Percentiles rank a stretch among this genome's conserved stretches.
Conservation (phyloP, 2,329 filamentous ascomycete species). For the Exutisphaerella laricina region DNA sequence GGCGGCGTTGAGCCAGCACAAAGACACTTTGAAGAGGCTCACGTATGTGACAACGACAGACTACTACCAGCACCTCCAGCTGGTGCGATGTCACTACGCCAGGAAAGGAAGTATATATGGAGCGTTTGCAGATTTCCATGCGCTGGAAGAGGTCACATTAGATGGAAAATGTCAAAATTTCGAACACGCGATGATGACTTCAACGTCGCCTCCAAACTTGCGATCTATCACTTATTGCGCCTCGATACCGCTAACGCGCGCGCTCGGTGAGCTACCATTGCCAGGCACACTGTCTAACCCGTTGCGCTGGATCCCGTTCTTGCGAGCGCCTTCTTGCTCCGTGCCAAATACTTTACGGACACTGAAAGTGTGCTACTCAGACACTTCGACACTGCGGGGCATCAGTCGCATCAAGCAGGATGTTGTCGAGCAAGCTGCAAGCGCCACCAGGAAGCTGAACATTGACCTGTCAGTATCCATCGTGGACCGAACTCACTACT, state of each 20-base stretch:
- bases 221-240: conserved; percentile 10
- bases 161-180: conserved; percentile 18
- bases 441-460: conserved; percentile 5
- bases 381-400: conserved; percentile 1
- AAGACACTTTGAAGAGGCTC: conserved; percentile 15
- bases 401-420: conserved; percentile 2
- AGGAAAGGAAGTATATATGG: conserved; percentile 10
- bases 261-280: neutral
- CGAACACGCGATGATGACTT: conserved; percentile 21
- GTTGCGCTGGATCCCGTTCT: conserved; percentile 14
- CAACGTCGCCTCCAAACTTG: conserved; percentile 17
- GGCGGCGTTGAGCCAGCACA: conserved; percentile 19
- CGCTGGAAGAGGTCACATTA: conserved; percentile 14
- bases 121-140: conserved; percentile 17
- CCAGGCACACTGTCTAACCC: neutral
- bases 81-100: neutral
- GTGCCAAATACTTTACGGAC: conserved; percentile 6
- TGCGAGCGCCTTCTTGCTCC: conserved; percentile 18
- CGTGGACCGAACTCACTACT: conserved; percentile 11
- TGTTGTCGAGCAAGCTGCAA: conserved; percentile 9
- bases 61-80: conserved; percentile 7
- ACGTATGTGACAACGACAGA: conserved; percentile 15
- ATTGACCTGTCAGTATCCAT: conserved; percentile 10
- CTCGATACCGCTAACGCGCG: conserved; percentile 9
- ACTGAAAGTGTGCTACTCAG: conserved; percentile 9